Conservation (phyloP, 176 grass and related monocot genomes). For the Pontederia crassipes region DNA sequence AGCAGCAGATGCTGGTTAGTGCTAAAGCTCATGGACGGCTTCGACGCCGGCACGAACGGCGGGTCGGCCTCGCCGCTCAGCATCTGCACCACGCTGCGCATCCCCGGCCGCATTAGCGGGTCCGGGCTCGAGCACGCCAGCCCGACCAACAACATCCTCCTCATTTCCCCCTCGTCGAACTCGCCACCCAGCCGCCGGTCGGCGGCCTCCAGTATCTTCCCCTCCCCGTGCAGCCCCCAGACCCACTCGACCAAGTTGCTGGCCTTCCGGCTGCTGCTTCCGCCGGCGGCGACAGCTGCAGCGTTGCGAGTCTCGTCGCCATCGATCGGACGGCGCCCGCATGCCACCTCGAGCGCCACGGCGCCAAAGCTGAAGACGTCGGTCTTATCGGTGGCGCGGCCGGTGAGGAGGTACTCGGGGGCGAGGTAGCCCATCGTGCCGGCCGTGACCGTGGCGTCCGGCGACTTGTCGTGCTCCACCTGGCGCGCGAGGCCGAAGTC, state of each 20-base stretch:
- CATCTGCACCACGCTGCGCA: constrained; percentile 80
- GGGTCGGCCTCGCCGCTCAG: constrained; percentile 68
- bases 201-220: constrained; percentile 13
- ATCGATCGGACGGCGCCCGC: constrained; percentile 64
- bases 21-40: constrained; percentile 78
- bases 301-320: constrained; percentile 8
- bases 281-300: not conserved
- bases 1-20: constrained; percentile 75
- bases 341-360: constrained; percentile 52
- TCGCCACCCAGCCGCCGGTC: not conserved
- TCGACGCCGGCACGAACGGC: constrained; percentile 58
- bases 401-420: constrained; percentile 83
- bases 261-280: constrained; percentile 25
- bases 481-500: constrained; percentile 82
- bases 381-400: constrained; percentile 68
- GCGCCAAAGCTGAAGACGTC: constrained; percentile 95
- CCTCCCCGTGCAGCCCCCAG: constrained; percentile 76
- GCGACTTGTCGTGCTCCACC: constrained; percentile 71
- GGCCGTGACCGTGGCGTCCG: constrained; percentile 67
- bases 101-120: constrained; percentile 44
- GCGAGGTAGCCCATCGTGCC: constrained; percentile 96
- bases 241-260: constrained; percentile 62
- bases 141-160: constrained; percentile 47
- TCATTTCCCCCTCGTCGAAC: constrained; percentile 52
- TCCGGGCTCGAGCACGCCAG: constrained; percentile 81